Conservation (phyloP, 2,329 filamentous ascomycete genomes). For the Scedosporium minutisporum region DNA sequence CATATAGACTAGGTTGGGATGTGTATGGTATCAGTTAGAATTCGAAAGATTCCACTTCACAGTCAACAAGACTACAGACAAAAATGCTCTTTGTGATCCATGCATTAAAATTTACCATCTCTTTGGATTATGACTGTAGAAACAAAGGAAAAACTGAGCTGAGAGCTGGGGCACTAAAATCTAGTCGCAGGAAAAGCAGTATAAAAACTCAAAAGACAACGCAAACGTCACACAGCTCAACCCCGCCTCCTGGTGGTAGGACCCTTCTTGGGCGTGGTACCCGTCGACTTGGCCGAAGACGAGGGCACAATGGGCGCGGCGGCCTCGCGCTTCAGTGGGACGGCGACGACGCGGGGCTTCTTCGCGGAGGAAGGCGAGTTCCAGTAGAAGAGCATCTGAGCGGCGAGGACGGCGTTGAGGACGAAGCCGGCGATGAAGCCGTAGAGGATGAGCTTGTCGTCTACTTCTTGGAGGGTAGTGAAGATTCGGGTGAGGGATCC, state of each 20-base stretch:
- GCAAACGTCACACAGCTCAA: constrained; percentile 13
- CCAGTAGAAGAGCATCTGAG: constrained; percentile 97
- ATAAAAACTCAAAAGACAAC: neutral
- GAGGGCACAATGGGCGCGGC: constrained; percentile 15
- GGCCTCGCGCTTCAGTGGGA: constrained; percentile 31
- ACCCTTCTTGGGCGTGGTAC: constrained; percentile 27
- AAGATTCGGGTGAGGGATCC: constrained; percentile 93
- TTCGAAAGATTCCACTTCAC: neutral
- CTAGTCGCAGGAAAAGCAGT: neutral
- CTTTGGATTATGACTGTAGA: neutral
- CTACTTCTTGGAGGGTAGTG: constrained; percentile 93
- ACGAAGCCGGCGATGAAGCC: constrained; percentile 84
- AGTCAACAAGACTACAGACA: neutral
- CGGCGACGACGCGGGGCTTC: constrained; percentile 8
- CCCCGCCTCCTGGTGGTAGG: constrained; percentile 35
- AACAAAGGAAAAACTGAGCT: constrained; percentile 2
- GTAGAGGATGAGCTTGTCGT: constrained; percentile 92
- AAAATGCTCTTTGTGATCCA: neutral
- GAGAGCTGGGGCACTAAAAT: constrained; percentile 3
- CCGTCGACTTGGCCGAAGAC: constrained; percentile 15
- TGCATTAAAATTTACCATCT: neutral
- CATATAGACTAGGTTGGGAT: neutral
- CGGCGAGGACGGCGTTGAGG: constrained; percentile 79
- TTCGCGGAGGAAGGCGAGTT: constrained; percentile 51
- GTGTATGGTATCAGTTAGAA: neutral